These are phyloP conservation scores for Ceratobasidium sp. DNA, from an alignment of 1,284 basidiomycete species.

Conservation along the genomic window DNA sequence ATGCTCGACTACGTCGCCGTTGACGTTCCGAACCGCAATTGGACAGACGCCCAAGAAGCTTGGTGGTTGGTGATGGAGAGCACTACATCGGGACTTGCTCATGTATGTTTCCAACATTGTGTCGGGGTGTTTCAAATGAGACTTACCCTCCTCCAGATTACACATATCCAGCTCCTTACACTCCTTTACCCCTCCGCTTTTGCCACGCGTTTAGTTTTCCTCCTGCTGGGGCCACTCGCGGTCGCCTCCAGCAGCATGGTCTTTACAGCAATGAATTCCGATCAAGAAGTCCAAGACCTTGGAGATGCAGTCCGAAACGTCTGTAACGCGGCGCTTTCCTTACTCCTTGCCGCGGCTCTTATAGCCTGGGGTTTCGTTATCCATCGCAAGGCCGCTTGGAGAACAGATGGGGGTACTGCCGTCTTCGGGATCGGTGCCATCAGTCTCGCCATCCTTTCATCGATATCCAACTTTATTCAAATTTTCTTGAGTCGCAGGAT, in stretches of 20 bases:
- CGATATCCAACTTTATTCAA: slow-evolving; percentile 84
- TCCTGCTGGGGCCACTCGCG: slow-evolving; percentile 87
- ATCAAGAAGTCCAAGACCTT: slow-evolving; percentile 59
- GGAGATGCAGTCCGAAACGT: slow-evolving; percentile 88
- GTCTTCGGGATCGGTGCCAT: slow-evolving; percentile 88
- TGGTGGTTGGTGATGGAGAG: slow-evolving; percentile 90
- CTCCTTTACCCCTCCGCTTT: slow-evolving; percentile 94
- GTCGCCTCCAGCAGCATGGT: slow-evolving; percentile 84
- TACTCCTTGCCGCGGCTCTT: slow-evolving; percentile 89
- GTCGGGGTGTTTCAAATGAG: no score
- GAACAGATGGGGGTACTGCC: slow-evolving; percentile 93
- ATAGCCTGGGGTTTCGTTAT: slow-evolving; percentile 92
- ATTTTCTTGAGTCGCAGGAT: slow-evolving; percentile 82
- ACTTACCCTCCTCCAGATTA: slow-evolving; percentile 64
- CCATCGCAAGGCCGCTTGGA: slow-evolving; percentile 92
- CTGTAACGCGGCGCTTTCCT: slow-evolving; percentile 91
- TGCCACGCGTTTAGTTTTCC: slow-evolving; percentile 86
- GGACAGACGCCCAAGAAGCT: slow-evolving; percentile 72
- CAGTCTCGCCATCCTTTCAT: slow-evolving; percentile 75
- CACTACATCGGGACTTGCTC: slow-evolving; percentile 84
- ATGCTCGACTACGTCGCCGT: slow-evolving; percentile 92
- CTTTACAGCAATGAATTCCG: slow-evolving; percentile 71
- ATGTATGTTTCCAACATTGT: no score
- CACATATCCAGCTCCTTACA: slow-evolving; percentile 97
- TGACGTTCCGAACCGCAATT: slow-evolving; percentile 72